A percentile compares a stretch with the other conserved stretches of the same genome.
Evolutionary conservation across 805 yeast genomes (phyloP).

Genomic region (Zygoascus ofunaensis): DNA sequence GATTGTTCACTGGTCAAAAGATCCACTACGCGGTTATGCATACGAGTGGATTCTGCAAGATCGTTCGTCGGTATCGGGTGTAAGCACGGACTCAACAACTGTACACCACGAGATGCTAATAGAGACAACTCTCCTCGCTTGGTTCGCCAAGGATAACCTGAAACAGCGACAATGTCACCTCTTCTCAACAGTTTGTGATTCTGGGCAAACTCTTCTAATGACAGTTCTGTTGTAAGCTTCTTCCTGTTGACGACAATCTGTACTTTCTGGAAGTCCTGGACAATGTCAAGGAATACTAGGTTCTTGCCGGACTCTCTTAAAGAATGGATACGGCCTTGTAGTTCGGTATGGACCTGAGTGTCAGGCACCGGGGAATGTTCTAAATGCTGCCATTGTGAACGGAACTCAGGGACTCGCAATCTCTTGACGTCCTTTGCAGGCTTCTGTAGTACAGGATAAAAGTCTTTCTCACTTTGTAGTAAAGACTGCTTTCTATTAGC

Average conservation of each 20-base stretch:
- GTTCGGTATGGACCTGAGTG: background rate
- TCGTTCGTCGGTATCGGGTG: constrained; percentile 61
- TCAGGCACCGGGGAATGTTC: background rate
- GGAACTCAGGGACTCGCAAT: constrained; percentile 2
- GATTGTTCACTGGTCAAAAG: constrained; percentile 53
- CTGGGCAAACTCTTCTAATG: constrained; percentile 35
- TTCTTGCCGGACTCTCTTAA: constrained; percentile 62
- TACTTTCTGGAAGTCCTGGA: constrained; percentile 48
- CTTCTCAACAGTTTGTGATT: constrained; percentile 38
- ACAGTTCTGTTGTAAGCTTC: constrained; percentile 29
- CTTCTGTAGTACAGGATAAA: constrained; percentile 16
- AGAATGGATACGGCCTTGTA: constrained; percentile 50
- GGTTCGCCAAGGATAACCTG: constrained; percentile 68
- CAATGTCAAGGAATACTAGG: constrained; percentile 57
- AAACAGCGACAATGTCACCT: constrained; percentile 63
- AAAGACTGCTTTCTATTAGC: constrained; percentile 7
- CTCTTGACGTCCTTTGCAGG: constrained; percentile 7
- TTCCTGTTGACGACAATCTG: constrained; percentile 57
- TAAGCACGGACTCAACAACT: constrained; percentile 58
- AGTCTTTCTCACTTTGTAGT: constrained; percentile 1
- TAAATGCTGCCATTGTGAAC: background rate
- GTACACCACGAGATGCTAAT: constrained; percentile 42
- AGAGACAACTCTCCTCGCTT: constrained; percentile 72
- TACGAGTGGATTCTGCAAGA: constrained; percentile 45
- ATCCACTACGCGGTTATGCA: constrained; percentile 63